Percentiles rank a stretch among this genome's conserved stretches.
Conservation (phyloP, 768 basidiomycete species). For the Leccinum truebloodii region DNA sequence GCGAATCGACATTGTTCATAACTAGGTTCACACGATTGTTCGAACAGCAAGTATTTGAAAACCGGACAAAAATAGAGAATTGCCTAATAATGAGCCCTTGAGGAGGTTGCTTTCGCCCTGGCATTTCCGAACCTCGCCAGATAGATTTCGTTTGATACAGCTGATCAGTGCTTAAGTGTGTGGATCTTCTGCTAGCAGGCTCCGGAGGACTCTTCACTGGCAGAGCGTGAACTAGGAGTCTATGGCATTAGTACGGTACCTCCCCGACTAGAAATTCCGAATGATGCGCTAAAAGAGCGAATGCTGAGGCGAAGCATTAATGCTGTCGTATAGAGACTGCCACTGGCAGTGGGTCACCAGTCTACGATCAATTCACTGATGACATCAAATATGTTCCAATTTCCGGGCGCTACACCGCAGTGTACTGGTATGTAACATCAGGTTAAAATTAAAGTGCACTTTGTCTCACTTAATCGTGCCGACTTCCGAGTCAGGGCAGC, state of each 20-base stretch:
- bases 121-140: too few species aligned
- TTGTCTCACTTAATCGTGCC: background rate
- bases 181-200: background rate
- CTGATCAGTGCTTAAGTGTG: too few species aligned
- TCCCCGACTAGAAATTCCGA: too few species aligned
- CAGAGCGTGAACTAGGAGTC: too few species aligned
- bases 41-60: background rate
- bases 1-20: background rate
- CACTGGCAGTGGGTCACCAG: background rate
- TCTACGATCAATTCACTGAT: background rate
- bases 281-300: too few species aligned
- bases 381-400: background rate
- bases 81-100: background rate
- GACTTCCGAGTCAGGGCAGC: background rate
- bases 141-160: too few species aligned
- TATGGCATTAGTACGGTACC: too few species aligned
- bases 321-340: too few species aligned
- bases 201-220: background rate
- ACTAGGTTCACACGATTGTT: background rate
- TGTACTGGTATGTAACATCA: too few species aligned
- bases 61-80: background rate
- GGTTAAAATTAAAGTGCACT: too few species aligned
- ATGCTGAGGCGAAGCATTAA: too few species aligned
- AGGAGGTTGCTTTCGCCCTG: too few species aligned
- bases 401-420: background rate